Percentiles rank a stretch among this genome's conserved stretches.
Evolutionary conservation across 345 rosid species (phyloP).

Genomic region (Trapa bicornis): DNA sequence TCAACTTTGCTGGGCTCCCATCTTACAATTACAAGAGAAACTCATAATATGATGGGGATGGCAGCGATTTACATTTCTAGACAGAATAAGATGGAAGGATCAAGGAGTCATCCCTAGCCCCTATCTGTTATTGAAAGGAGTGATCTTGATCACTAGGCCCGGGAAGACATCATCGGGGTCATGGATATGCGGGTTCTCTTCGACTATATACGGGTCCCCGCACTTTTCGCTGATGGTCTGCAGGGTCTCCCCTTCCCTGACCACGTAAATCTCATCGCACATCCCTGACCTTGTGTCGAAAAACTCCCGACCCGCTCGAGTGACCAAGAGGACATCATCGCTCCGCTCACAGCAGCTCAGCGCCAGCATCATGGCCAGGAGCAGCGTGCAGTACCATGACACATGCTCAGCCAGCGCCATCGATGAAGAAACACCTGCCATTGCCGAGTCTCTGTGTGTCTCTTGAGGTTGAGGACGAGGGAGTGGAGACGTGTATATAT

Average conservation of each 20-base stretch:
- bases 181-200: slow-evolving; percentile 72
- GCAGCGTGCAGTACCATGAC: slow-evolving; percentile 43
- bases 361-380: slow-evolving; percentile 38
- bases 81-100: too few relatives aligned
- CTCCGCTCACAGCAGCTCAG: slow-evolving; percentile 43
- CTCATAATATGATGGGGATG: too few relatives aligned
- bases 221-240: slow-evolving; percentile 66
- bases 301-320: not conserved
- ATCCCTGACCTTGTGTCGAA: slow-evolving; percentile 9
- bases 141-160: slow-evolving; percentile 59
- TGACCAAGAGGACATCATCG: slow-evolving; percentile 5
- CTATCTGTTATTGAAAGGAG: slow-evolving; percentile 14
- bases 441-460: not conserved
- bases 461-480: too few relatives aligned
- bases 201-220: slow-evolving; percentile 74
- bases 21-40: too few relatives aligned
- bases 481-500: too few relatives aligned
- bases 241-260: slow-evolving; percentile 59
- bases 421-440: slow-evolving; percentile 22
- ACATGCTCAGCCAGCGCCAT: slow-evolving; percentile 42
- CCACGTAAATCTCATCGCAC: slow-evolving; percentile 70
- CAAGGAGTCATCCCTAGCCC: too few relatives aligned
- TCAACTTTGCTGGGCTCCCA: too few relatives aligned
- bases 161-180: slow-evolving; percentile 82
- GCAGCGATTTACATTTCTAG: too few relatives aligned